Conservation (phyloP, 2,329 filamentous ascomycete species). For the Rhinocladiella mackenziei region DNA sequence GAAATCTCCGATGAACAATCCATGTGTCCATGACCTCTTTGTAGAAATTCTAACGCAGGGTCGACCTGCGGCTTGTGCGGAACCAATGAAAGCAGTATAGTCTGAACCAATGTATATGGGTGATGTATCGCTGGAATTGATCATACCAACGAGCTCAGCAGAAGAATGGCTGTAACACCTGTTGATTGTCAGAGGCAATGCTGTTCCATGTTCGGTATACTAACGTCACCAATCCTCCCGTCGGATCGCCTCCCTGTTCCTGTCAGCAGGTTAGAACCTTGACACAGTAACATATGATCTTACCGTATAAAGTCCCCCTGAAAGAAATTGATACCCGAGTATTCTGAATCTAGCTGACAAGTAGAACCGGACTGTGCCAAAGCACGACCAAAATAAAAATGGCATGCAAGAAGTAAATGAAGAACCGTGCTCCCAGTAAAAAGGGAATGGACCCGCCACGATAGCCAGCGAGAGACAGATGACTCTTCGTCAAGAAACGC, state of each 20-base stretch:
- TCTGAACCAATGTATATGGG: conserved; percentile 36
- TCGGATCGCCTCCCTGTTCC: conserved; percentile 34
- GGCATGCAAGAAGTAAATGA: conserved; percentile 13
- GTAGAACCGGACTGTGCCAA: conserved; percentile 18
- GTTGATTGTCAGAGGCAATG: conserved; percentile 7
- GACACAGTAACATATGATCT: neutral
- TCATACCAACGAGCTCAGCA: conserved; percentile 23
- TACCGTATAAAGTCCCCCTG: conserved; percentile 37
- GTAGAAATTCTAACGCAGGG: conserved; percentile 33
- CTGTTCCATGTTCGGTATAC: conserved; percentile 17
- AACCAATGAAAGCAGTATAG: conserved; percentile 23
- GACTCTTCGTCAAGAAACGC: conserved; percentile 2
- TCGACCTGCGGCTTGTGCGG: conserved; percentile 29
- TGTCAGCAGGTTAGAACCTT: conserved; percentile 3
- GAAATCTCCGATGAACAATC: conserved; percentile 38
- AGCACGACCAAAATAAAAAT: conserved; percentile 17
- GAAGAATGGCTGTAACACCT: conserved; percentile 34
- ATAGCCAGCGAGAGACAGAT: conserved; percentile 14
- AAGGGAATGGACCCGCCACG: conserved; percentile 22
- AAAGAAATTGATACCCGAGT: conserved; percentile 38
- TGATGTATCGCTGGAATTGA: conserved; percentile 24
- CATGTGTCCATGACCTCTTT: conserved; percentile 33
- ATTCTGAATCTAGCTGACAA: conserved; percentile 27
- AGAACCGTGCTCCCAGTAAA: neutral
- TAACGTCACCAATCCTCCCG: conserved; percentile 36